A percentile compares a stretch with the other conserved stretches of the same genome.
Evolutionary conservation across 768 basidiomycete genomes (phyloP).

Genomic region (Panaeolus papilionaceus): DNA sequence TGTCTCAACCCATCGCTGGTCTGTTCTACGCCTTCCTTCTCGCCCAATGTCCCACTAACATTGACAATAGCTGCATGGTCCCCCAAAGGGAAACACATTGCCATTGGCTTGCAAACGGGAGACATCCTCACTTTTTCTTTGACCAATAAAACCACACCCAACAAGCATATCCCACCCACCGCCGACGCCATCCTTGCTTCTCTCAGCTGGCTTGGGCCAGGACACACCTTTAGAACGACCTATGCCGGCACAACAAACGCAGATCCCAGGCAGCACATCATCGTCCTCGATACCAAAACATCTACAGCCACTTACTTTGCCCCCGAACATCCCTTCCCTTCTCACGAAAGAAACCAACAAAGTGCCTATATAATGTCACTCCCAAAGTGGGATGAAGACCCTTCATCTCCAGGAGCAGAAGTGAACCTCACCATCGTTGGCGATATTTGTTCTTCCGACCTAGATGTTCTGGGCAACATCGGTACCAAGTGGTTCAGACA

Average conservation of each 20-base stretch:
- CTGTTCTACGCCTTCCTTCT: constrained; percentile 32
- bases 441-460: constrained; percentile 51
- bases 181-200: constrained; percentile 55
- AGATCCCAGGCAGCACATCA: constrained; percentile 49
- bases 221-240: constrained; percentile 69
- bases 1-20: constrained; percentile 66
- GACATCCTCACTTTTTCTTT: constrained; percentile 74
- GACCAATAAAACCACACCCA: constrained; percentile 55
- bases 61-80: constrained; percentile 76
- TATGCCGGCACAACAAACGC: constrained; percentile 51
- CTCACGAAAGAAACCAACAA: constrained; percentile 43
- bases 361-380: constrained; percentile 43
- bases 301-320: constrained; percentile 44
- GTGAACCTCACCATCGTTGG: constrained; percentile 52
- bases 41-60: constrained; percentile 18
- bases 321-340: constrained; percentile 48
- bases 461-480: constrained; percentile 51
- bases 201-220: constrained; percentile 70
- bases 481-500: constrained; percentile 55
- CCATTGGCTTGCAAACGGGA: constrained; percentile 73
- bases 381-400: constrained; percentile 54
- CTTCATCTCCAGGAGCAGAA: constrained; percentile 38
- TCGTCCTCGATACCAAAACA: constrained; percentile 49
- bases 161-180: constrained; percentile 69
- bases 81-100: constrained; percentile 85